phyloP scores from a whole-genome alignment of 2,329 filamentous ascomycete genomes.

The Scedosporium minutisporum region DNA sequence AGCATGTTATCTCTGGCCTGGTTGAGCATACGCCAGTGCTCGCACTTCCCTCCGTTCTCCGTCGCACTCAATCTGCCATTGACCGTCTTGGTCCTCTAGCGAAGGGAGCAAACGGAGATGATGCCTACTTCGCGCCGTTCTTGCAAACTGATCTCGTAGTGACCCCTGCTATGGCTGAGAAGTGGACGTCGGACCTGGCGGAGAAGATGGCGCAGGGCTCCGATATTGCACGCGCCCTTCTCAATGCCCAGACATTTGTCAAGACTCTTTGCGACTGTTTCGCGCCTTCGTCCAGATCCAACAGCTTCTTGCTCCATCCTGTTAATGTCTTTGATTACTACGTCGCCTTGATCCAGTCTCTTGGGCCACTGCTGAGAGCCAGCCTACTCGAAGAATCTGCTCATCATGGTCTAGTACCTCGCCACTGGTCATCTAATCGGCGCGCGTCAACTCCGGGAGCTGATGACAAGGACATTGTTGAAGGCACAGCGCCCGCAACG shows the following conservation, averaged over 20 bases:
- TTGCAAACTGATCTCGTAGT: slow-evolving; percentile 35
- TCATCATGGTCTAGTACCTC: slow-evolving; percentile 63
- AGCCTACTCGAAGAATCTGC: slow-evolving; percentile 79
- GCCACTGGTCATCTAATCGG: slow-evolving; percentile 42
- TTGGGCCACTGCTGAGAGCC: slow-evolving; percentile 69
- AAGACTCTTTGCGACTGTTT: slow-evolving; percentile 68
- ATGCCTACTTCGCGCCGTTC: slow-evolving; percentile 62
- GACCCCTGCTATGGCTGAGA: slow-evolving; percentile 22
- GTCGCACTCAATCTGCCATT: slow-evolving; percentile 61
- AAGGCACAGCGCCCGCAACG: background rate
- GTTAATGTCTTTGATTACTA: slow-evolving; percentile 85
- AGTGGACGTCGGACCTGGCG: slow-evolving; percentile 24
- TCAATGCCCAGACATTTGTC: slow-evolving; percentile 67
- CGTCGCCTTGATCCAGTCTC: slow-evolving; percentile 57
- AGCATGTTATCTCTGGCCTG: slow-evolving; percentile 65
- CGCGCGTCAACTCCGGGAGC: background rate
- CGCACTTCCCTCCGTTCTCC: slow-evolving; percentile 71
- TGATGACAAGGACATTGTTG: background rate
- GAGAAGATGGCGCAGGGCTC: slow-evolving; percentile 57
- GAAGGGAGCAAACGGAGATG: slow-evolving; percentile 32
- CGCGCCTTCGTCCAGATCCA: slow-evolving; percentile 56
- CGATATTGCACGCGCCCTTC: slow-evolving; percentile 64
- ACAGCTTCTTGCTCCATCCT: slow-evolving; percentile 56
- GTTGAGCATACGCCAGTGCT: slow-evolving; percentile 74
- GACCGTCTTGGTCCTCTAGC: slow-evolving; percentile 59